These are phyloP conservation scores for Diddensiella transvaalensis DNA, from an alignment of 805 yeast genomes.

Conservation along the genomic window DNA sequence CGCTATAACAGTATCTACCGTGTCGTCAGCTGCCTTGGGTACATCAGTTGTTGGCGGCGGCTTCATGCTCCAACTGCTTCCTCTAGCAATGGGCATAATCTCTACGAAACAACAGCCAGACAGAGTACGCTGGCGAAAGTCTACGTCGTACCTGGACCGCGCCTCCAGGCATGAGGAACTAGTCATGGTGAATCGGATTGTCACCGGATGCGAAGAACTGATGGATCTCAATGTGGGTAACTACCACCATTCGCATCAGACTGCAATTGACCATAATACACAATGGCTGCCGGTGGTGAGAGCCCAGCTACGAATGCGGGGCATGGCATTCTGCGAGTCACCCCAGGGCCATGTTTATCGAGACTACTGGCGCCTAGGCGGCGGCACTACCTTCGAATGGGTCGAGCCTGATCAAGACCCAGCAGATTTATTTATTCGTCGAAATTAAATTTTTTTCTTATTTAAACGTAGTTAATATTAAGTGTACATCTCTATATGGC, in stretches of 20 bases:
- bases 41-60: not conserved
- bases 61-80: not conserved
- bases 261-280: not conserved
- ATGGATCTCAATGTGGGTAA: constrained; percentile 8
- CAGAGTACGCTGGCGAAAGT: not conserved
- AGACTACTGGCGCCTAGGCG: constrained; percentile 74
- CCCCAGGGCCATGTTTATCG: constrained; percentile 63
- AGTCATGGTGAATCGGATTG: constrained; percentile 22
- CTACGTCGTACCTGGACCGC: not conserved
- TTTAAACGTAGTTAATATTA: no score
- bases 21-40: not conserved
- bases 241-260: constrained; percentile 7
- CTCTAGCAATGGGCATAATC: not conserved
- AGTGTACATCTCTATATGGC: no score
- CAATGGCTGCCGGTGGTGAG: constrained; percentile 3
- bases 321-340: constrained; percentile 33
- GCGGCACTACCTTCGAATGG: constrained; percentile 85
- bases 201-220: constrained; percentile 24
- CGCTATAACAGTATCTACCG: not conserved
- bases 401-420: constrained; percentile 90
- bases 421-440: constrained; percentile 42
- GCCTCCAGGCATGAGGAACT: constrained; percentile 13
- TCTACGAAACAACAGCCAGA: not conserved
- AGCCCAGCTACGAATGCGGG: constrained; percentile 15
- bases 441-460: not conserved